Evolutionary conservation across 495 filamentous ascomycete genomes (phyloP), one percentile per base, ranked within the genome.

Genomic region (Neurospora intermedia): DNA sequence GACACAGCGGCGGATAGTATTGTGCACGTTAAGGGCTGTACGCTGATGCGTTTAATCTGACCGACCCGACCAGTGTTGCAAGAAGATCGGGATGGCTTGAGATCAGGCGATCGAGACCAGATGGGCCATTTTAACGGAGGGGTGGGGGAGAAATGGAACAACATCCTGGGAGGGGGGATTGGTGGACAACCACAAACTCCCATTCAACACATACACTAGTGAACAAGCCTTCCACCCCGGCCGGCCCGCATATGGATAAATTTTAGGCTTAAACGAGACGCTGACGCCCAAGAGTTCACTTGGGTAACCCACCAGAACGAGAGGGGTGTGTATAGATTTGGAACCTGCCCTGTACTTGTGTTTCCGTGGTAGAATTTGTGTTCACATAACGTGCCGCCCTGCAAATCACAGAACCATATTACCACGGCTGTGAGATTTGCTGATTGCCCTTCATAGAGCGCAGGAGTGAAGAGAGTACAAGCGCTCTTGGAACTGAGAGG

Each of bases 71-170:
- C 15, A 70, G 23, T 35, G 18, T 62, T 39, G 69, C 69, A 71
- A 35, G 75, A 54, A 71, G 72, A 77, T 77, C 76, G 75, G 46
- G 31, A 73, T 48, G 69, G 54, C 71, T 73, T 72, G 74, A 78
- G 74, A 78, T 75, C 78, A 76, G 70, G 73, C 75, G 78, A 79
- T 78, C 77, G 73, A 74, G 72, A 72, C 15, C 73, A n/a, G 72
- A 72, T 38, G 71, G 72, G 43, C 27, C 54, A 54, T 27, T 35
- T 62, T 59, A 16, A 43, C 38, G 43, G 46, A 54, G 72, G n/a
- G 54, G 72, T 35, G 76, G 69, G 73, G 59, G 59, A 62, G 54
- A 35, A 35, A 31, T 66, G 62, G 45, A 35, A 35, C 45, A 69
- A 71, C 54, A 69, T 73, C 73, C 62, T 27, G 73, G 66, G 74